Percentiles rank a stretch among this genome's conserved stretches.
These are phyloP conservation scores for Spatholobus suberectus DNA, from an alignment of 306 rosid genomes.

Conservation along the genomic window DNA sequence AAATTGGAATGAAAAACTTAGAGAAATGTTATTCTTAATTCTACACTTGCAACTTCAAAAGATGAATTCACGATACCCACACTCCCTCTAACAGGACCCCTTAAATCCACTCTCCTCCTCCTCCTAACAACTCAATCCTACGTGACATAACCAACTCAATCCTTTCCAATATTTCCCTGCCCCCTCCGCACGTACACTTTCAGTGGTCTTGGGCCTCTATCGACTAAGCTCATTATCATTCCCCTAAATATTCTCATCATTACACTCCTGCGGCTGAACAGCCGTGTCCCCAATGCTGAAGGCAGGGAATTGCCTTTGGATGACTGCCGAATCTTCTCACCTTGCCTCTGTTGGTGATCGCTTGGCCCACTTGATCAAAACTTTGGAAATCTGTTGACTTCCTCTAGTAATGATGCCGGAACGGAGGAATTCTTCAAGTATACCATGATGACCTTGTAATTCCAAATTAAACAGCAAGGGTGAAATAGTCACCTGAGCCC, in stretches of 20 bases:
- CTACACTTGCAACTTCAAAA: no score
- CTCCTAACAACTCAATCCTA: not conserved
- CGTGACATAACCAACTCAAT: not conserved
- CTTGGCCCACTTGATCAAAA: no score
- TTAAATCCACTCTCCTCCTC: not conserved
- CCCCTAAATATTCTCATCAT: not conserved
- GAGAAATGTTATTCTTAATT: no score
- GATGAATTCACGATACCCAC: not conserved
- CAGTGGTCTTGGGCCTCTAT: no score
- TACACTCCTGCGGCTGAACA: not conserved
- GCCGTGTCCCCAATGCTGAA: not conserved
- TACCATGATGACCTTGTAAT: not conserved
- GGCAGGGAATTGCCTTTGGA: not conserved
- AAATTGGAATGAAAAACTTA: no score
- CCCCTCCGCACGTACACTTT: no score
- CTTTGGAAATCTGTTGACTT: not conserved
- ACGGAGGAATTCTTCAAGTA: not conserved
- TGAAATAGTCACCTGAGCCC: not conserved
- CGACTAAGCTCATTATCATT: not conserved
- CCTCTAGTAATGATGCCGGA: not conserved
- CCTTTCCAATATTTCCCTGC: no score
- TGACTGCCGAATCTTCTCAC: not conserved
- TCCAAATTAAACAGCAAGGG: not conserved
- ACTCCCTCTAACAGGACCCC: not conserved
- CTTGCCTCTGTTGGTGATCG: not conserved